Conservation (phyloP, 148 eudicot genomes). For the Camellia sinensis region DNA sequence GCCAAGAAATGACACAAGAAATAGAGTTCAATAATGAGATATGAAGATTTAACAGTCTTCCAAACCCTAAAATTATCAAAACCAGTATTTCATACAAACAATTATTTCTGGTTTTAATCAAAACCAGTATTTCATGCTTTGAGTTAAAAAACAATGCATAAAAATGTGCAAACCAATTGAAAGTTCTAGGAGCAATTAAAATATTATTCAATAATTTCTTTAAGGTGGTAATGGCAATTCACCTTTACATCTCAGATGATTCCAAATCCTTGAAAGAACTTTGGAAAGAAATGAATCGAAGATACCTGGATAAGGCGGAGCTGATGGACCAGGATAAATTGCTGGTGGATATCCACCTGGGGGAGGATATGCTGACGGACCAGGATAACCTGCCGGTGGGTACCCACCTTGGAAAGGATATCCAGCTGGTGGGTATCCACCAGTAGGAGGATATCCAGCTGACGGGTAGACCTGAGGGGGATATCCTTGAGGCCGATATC, state of each 20-base stretch:
- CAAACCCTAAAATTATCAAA: background rate
- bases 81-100: background rate
- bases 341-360: constrained; percentile 47
- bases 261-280: too few relatives aligned
- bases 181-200: background rate
- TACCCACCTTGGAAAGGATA: constrained; percentile 45
- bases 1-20: background rate
- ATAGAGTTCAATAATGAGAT: background rate
- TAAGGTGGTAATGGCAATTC: background rate
- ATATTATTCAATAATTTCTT: background rate
- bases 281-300: background rate
- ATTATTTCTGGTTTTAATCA: background rate
- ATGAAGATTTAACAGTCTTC: background rate
- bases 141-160: background rate
- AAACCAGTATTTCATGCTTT: background rate
- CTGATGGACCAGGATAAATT: constrained; percentile 45
- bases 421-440: constrained; percentile 45
- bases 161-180: background rate
- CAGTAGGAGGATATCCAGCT: constrained; percentile 29
- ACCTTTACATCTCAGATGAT: background rate
- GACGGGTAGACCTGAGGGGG: constrained; percentile 21
- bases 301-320: constrained; percentile 38
- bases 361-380: constrained; percentile 35
- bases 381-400: constrained; percentile 30
- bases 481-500: constrained; percentile 12